Percentiles rank a stretch among this genome's conserved stretches.
Conservation (phyloP, 1,284 basidiomycete genomes). For the Cryptococcus neoformans region DNA sequence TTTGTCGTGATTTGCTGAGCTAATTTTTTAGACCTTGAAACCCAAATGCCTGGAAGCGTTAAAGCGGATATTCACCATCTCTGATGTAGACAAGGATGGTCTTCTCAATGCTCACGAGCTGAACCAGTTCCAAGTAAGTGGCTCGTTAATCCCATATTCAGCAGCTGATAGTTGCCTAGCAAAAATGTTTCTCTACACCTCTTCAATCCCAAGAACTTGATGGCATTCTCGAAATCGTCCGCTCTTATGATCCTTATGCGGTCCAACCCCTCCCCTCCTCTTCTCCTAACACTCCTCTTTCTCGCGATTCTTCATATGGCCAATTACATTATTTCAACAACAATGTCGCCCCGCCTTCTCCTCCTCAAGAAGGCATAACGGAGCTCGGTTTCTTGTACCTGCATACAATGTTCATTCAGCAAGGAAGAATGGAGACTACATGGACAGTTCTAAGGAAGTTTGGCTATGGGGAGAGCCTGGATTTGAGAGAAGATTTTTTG, state of each 20-base stretch:
- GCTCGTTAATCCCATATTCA: background rate
- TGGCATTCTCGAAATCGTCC: constrained; percentile 82
- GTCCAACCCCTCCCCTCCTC: constrained; percentile 28
- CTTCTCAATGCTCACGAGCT: constrained; percentile 85
- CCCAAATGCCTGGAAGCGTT: constrained; percentile 83
- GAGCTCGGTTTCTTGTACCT: constrained; percentile 92
- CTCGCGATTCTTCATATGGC: constrained; percentile 14
- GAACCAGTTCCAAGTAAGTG: constrained; percentile 87
- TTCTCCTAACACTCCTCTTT: constrained; percentile 27
- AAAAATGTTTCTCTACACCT: constrained; percentile 93
- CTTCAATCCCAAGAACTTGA: constrained; percentile 90
- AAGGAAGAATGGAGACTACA: constrained; percentile 93
- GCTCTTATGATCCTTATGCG: constrained; percentile 58
- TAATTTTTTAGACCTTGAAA: background rate
- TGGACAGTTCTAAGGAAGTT: constrained; percentile 96
- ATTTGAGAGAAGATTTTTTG: constrained; percentile 75
- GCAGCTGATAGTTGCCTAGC: constrained; percentile 51
- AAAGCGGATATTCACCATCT: constrained; percentile 91
- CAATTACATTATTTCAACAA: constrained; percentile 14
- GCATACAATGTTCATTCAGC: constrained; percentile 96
- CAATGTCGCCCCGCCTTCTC: constrained; percentile 19
- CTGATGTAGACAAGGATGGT: constrained; percentile 92
- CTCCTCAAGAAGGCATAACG: constrained; percentile 64
- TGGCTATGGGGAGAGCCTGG: constrained; percentile 92
- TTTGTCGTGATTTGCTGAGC: constrained; percentile 1